These are phyloP conservation scores for Neonectria ditissima DNA, from an alignment of 2,329 filamentous ascomycete species.

Conservation along the genomic window DNA sequence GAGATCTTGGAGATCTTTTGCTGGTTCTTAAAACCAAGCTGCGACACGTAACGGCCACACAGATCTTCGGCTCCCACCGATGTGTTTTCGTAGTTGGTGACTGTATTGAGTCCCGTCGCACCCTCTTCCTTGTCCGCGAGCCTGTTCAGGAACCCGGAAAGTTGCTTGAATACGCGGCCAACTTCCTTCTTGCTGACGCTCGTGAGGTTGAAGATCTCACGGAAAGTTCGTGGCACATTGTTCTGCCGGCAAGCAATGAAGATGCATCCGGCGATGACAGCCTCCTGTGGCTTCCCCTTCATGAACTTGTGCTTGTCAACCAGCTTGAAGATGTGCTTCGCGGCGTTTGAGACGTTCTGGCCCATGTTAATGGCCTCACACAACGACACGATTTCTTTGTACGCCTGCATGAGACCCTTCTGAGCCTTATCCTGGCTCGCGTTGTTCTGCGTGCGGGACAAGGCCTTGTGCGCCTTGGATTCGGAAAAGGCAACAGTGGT, in stretches of 20 bases:
- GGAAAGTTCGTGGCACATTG: conserved; percentile 87
- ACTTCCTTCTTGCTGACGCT: conserved; percentile 98
- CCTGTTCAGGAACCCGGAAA: conserved; percentile 88
- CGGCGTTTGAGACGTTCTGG: conserved; percentile 84
- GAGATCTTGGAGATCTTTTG: conserved; percentile 84
- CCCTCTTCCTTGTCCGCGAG: conserved; percentile 70
- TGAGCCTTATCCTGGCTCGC: conserved; percentile 86
- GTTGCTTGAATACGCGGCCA: conserved; percentile 90
- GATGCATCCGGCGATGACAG: conserved; percentile 94
- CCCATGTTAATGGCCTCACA: conserved; percentile 88
- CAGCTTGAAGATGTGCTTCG: conserved; percentile 95
- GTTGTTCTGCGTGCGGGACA: conserved; percentile 88
- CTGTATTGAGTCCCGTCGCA: conserved; percentile 63
- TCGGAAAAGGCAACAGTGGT: conserved; percentile 90
- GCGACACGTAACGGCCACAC: conserved; percentile 89
- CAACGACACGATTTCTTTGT: conserved; percentile 86
- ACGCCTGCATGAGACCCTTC: conserved; percentile 85
- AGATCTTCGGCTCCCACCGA: conserved; percentile 87
- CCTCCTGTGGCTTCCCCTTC: conserved; percentile 95
- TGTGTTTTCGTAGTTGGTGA: conserved; percentile 78
- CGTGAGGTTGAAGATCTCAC: conserved; percentile 93
- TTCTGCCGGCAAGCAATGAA: conserved; percentile 97
- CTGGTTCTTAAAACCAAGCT: conserved; percentile 78
- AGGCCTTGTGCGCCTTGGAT: conserved; percentile 75
- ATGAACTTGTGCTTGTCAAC: conserved; percentile 93